Evolutionary conservation across 148 eudicot species (phyloP), one percentile per base, ranked within the genome.

Genomic region (Fagopyrum homotropicum): DNA sequence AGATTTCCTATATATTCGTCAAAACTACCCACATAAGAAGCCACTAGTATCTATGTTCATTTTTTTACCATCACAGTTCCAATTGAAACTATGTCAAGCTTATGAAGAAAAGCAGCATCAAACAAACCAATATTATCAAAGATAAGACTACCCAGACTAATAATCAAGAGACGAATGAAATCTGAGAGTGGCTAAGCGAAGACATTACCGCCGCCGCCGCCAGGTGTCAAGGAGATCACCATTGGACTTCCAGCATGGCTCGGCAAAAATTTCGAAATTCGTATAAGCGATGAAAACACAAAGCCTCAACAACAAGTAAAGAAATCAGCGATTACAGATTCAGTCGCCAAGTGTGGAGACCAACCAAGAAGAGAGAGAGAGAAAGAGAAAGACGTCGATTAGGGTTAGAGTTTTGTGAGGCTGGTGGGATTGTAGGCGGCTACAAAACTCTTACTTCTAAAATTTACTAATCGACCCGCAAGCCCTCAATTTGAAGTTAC

Each of bases 141-240:
- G 45, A 35, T 2, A 68, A 68, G 12, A 0, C 1, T 6, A 68
- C 12, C 6, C 2, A 35, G 3, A 35, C 40, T 35, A 40, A 52
- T 82, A 77, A 5, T 84, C 74, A 50, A 9, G n/a, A 55, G 90
- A 84, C 44, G 91, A 30, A 48, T 88, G 92, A 52, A 89, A 89
- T 22, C 94, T 90, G 57, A 91, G 81, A 71, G 83, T 97, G 46
- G 86, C 74, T 45, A 86, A 81, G 82, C 90, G 83, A 81, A 81
- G 61, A 47, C 84, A 86, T 76, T 35, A 35, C 40, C 97, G 89
- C 81, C 92, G 66, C 93, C 93, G 77, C 91, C 94, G 63, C 85
- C 84, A 43, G 98, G 98, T 89, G 97, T 87, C 89, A 93, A 88
- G 85, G 91, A 91, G 80, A 93, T 83, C 69, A 89, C 90, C 59